Conservation (phyloP, 2,329 filamentous ascomycete genomes). For the Chaetomium globosum region DNA sequence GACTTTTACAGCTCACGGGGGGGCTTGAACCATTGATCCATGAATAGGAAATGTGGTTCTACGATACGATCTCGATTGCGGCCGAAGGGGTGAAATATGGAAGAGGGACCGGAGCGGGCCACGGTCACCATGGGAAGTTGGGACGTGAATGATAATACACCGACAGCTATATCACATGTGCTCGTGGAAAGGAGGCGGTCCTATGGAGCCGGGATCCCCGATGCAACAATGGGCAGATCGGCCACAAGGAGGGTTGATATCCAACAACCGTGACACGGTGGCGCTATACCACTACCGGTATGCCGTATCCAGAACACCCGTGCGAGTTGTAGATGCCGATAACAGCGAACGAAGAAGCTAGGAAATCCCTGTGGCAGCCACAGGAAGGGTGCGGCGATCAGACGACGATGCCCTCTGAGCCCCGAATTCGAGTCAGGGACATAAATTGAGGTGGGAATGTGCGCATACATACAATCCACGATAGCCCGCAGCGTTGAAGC, state of each 20-base stretch:
- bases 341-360: neutral
- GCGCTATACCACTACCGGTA: neutral
- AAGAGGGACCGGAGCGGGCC: too few relatives aligned
- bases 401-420: neutral
- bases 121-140: neutral
- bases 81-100: neutral
- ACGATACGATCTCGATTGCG: neutral
- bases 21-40: neutral
- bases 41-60: neutral
- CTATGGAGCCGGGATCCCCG: too few relatives aligned
- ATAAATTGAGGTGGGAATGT: neutral
- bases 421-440: neutral
- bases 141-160: neutral
- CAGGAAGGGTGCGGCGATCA: neutral
- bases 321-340: neutral
- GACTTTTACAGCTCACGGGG: neutral
- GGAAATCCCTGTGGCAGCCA: neutral
- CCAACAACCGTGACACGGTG: neutral
- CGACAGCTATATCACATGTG: neutral
- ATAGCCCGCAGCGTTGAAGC: neutral
- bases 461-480: too few relatives aligned
- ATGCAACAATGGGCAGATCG: too few relatives aligned
- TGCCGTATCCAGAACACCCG: neutral
- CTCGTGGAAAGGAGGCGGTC: neutral
- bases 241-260: neutral